Conservation (phyloP, 2,329 filamentous ascomycete genomes). For the Nemania serpens region DNA sequence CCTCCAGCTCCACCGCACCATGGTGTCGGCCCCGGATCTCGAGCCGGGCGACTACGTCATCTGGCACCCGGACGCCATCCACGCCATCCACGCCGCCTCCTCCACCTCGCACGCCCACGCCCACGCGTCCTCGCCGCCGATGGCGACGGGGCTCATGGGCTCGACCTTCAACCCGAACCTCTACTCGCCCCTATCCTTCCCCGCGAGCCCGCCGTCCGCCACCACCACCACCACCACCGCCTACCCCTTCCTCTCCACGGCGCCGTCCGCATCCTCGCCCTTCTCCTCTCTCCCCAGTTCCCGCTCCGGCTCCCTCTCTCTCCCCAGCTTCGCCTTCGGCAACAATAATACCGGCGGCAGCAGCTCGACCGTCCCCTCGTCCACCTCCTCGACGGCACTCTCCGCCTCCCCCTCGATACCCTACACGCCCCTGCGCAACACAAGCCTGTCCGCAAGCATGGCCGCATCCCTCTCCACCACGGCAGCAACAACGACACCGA, state of each 20-base stretch:
- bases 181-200: conserved; percentile 1
- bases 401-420: background rate
- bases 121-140: conserved; percentile 40
- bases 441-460: background rate
- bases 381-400: background rate
- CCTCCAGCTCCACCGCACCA: conserved; percentile 65
- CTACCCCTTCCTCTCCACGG: conserved; percentile 1
- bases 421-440: background rate
- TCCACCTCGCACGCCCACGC: conserved; percentile 38
- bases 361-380: no score
- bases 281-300: background rate
- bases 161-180: background rate
- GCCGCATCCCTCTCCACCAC: conserved; percentile 61
- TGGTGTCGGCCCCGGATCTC: conserved; percentile 72
- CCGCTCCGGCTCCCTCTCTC: background rate
- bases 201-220: background rate
- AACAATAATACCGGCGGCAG: no score
- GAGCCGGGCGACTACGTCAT: conserved; percentile 76
- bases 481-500: conserved; percentile 38
- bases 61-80: conserved; percentile 82
- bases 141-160: background rate
- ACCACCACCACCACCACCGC: background rate
- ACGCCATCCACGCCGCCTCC: conserved; percentile 72
- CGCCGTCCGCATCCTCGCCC: background rate
- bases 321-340: conserved; percentile 8